Evolutionary conservation across 805 yeast species (phyloP), one percentile per base, ranked within the genome.

Genomic region (Scheffersomyces amazonensis): DNA sequence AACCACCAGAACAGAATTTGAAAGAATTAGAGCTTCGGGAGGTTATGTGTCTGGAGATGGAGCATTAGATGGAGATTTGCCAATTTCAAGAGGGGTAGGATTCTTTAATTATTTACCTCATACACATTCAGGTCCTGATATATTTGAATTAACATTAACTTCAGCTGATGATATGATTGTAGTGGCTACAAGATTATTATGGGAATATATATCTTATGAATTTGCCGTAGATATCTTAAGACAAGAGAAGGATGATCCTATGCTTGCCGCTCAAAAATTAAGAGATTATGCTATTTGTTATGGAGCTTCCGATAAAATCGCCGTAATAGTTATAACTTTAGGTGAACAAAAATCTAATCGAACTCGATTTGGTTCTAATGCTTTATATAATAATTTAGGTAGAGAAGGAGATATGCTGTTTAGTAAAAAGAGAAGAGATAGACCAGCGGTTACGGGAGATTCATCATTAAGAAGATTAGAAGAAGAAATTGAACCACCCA

Each of bases 281-380:
- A 78, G 98, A 53, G 99, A 93, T 60, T 88, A 84, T 66, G 97
- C 98, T 1, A 78, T 91, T 43, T 83, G 96, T 1, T 93, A 89
- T 59, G 98, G 98, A 16, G 83, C 91, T 29, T 65, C 75, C 2
- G 89, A 85, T 32, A 87, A 87, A 50, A 72, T 85, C 10, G 78
- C 90, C 12, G 93, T 88, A 4, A 78, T 87, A 59, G 96, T 93
- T 11, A 58, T 91, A 16, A 80, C 90, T 1, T 68, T 83, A 33
- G 80, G 80, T 37, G 80, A 80, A 44, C 71, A 73, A 44, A 68
- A 66, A 39, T 50, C 53, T 25, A 47, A 52, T 29, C 50, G 57
- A 40, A 49, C 47, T 42, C 59, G 54, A 38, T 50, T 51, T 43
- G 60, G 62, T 1, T 44, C 56, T 6, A 57, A 56, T 37, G 52